A percentile compares a stretch with the other conserved stretches of the same genome.
Conservation (phyloP, 495 filamentous ascomycete genomes). For the Trichoderma erinaceum region DNA sequence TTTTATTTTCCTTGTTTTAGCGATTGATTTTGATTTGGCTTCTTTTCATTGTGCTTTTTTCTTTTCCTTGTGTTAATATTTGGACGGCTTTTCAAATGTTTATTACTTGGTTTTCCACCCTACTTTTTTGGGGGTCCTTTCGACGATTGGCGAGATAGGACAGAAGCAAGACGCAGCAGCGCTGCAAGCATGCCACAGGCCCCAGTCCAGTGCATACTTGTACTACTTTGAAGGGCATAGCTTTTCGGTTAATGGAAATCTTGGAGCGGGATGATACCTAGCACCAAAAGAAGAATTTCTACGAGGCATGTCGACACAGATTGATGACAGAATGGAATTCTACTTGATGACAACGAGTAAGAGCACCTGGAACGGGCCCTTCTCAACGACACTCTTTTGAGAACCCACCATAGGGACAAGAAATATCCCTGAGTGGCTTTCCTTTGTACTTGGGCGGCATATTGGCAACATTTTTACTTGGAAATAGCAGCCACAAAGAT, state of each 20-base stretch:
- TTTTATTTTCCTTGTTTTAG: constrained; percentile 16
- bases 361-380: constrained; percentile 9
- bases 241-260: constrained; percentile 11
- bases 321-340: constrained; percentile 5
- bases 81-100: constrained; percentile 17
- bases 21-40: constrained; percentile 17
- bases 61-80: constrained; percentile 12
- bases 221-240: constrained; percentile 16
- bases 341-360: not conserved
- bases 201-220: constrained; percentile 12
- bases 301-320: constrained; percentile 13
- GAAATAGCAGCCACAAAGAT: not conserved
- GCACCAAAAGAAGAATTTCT: not conserved
- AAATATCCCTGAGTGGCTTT: constrained; percentile 10
- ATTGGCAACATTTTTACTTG: not conserved
- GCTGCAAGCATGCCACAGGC: constrained; percentile 10
- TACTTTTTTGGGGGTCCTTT: constrained; percentile 15
- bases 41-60: not conserved
- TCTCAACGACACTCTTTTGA: constrained; percentile 8
- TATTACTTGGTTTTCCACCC: constrained; percentile 16
- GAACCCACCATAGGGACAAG: constrained; percentile 7
- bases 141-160: constrained; percentile 15
- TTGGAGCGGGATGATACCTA: constrained; percentile 1
- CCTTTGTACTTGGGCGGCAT: constrained; percentile 13
- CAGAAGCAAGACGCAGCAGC: constrained; percentile 5